These are phyloP conservation scores for Phytopythium vexans DNA, from an alignment of 352 stramenopile species.

Conservation along the genomic window DNA sequence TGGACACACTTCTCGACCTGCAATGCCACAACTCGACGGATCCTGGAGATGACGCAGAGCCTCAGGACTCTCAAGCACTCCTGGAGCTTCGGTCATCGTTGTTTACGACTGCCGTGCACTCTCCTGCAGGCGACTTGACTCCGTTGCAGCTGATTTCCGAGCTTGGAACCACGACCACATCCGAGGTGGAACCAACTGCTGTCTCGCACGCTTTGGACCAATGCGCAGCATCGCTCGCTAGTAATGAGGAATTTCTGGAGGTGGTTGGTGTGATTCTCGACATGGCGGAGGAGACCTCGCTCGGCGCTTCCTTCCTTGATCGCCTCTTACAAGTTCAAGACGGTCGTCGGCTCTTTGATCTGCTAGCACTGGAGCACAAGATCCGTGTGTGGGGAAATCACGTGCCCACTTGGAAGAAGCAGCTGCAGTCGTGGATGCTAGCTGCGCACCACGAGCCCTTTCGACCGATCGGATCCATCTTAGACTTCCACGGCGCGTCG, in stretches of 20 bases:
- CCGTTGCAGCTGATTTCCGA: too few species aligned
- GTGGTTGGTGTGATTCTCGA: constrained; percentile 16
- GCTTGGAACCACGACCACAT: background rate
- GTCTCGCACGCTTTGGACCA: constrained; percentile 26
- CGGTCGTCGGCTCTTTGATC: constrained; percentile 19
- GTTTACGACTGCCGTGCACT: constrained; percentile 13
- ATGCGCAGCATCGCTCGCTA: constrained; percentile 12
- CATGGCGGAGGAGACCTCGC: constrained; percentile 9
- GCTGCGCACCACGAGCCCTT: constrained; percentile 27
- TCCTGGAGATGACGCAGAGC: background rate
- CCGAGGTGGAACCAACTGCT: constrained; percentile 8
- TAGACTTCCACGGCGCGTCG: background rate
- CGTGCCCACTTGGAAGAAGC: constrained; percentile 30
- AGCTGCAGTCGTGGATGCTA: constrained; percentile 42
- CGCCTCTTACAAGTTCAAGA: constrained; percentile 12
- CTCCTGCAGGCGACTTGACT: too few species aligned
- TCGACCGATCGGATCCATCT: constrained; percentile 15
- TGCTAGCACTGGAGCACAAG: constrained; percentile 17
- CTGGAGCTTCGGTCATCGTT: constrained; percentile 37
- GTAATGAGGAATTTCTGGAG: constrained; percentile 30
- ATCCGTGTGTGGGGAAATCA: constrained; percentile 37
- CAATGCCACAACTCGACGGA: background rate
- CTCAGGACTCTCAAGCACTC: constrained; percentile 12
- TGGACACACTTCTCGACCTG: constrained; percentile 34
- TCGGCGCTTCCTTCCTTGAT: constrained; percentile 20